phyloP scores from a whole-genome alignment of 2,329 filamentous ascomycete species.

The Xylariaceae sp. region DNA sequence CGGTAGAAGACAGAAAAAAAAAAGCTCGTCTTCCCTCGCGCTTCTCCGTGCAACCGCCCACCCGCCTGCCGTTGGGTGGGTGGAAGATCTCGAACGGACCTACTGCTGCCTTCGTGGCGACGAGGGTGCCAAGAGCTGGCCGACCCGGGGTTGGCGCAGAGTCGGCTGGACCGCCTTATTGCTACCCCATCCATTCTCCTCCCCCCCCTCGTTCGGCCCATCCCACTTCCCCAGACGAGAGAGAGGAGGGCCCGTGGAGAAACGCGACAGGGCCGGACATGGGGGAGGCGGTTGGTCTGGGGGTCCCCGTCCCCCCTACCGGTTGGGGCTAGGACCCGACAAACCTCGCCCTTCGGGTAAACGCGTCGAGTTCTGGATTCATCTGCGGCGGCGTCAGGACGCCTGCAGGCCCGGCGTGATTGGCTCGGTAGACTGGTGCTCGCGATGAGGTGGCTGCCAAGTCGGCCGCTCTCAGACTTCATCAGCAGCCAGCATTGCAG shows the following conservation, averaged over 20 bases:
- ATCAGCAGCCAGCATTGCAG: too few species aligned
- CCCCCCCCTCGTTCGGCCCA: too few species aligned
- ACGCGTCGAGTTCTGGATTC: constrained; percentile 15
- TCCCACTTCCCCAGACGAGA: constrained; percentile 8
- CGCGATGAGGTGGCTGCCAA: too few species aligned
- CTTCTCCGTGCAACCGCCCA: neutral
- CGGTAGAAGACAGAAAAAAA: constrained; percentile 14
- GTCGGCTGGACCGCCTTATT: constrained; percentile 12
- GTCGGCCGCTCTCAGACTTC: neutral
- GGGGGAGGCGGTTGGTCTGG: constrained; percentile 5
- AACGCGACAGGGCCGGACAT: constrained; percentile 6
- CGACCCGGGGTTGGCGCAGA: neutral
- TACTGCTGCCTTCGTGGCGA: constrained; percentile 14
- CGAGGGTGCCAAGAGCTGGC: constrained; percentile 6
- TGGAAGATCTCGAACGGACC: constrained; percentile 18
- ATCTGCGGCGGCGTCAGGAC: too few species aligned
- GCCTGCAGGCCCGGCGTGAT: too few species aligned
- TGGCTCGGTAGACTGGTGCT: too few species aligned
- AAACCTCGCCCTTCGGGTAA: constrained; percentile 16
- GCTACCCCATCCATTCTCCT: constrained; percentile 17
- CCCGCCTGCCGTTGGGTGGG: constrained; percentile 3
- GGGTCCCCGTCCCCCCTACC: too few species aligned
- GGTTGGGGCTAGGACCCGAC: constrained; percentile 7
- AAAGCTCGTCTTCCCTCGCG: constrained; percentile 10
- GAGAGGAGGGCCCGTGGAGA: constrained; percentile 11